phyloP scores from a whole-genome alignment of 192 early-diverging fungal genomes.

The Linnemannia schmuckeri region DNA sequence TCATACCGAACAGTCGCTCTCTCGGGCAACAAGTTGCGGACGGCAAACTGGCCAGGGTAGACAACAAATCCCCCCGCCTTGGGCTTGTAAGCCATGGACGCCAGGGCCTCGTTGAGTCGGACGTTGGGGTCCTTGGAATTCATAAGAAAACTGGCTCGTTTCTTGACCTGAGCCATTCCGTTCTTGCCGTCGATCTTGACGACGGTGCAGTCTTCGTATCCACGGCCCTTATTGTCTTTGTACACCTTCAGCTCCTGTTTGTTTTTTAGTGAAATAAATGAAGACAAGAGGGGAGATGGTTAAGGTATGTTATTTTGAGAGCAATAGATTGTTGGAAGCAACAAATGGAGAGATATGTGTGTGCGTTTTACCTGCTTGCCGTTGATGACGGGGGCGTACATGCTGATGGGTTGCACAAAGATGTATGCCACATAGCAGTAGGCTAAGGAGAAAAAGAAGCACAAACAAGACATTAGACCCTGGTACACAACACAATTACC shows the following conservation, averaged over 20 bases:
- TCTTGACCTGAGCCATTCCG: constrained; percentile 13
- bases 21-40: not conserved
- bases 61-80: not conserved
- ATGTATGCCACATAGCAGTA: constrained; percentile 22
- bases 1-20: not conserved
- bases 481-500: too few relatives aligned
- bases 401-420: constrained; percentile 27
- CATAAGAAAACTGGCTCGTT: constrained; percentile 3
- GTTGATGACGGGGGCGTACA: constrained; percentile 34
- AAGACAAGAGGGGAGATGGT: not conserved
- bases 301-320: too few relatives aligned
- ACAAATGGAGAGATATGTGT: not conserved
- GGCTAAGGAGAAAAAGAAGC: not conserved
- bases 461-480: not conserved
- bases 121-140: constrained; percentile 29
- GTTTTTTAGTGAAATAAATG: not conserved
- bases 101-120: constrained; percentile 31
- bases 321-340: too few relatives aligned
- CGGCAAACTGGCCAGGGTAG: not conserved
- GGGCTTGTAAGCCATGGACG: not conserved
- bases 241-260: constrained; percentile 9
- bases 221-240: constrained; percentile 5
- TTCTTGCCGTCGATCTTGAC: constrained; percentile 12
- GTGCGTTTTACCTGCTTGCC: constrained; percentile 21
- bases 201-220: constrained; percentile 8